Base-by-base conservation (phyloP, 2,329 filamentous ascomycete genomes). In the Pestalotiopsis sp. region DNA sequence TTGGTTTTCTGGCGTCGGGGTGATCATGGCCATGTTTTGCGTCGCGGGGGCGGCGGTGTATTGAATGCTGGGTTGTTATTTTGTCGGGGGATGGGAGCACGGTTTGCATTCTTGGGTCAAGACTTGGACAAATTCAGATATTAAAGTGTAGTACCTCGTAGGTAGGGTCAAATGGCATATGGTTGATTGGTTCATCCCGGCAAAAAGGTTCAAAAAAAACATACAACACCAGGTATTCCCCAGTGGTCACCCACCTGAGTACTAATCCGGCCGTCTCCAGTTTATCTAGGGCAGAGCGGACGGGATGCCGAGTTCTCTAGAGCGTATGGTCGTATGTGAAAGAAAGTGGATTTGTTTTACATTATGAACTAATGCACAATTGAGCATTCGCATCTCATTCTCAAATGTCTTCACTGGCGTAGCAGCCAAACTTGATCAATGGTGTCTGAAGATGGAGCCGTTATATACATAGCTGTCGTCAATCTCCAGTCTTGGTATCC, bases 11-110 rank as follows among this genome's bases (percentile, higher is more conserved):
- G 70, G 70, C 11, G 68, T 72, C 13, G 67, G 69, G 1, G 45
- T 72, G 25, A 58, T 72, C 2, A 62, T 70, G 4, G 66, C 64
- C 17, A 70, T 72, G 70, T 72, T 70, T 57, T 27, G 67, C 5
- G 2, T 66, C 23, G 67, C 69, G 1, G 70, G 69, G 4, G 45
- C 27, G 0, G 70, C 68, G 5, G 58, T 58, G 45, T 69, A 70
- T 52, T 70, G 60, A 61, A 57, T 17, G 23, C 5, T 45, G 12
- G 31, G 7, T 25, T 25, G 63, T 13, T 17, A 9, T 25, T 40
- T 14, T 38, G 25, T 7, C n/a, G 56, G 56, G 12, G n/a, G 17
- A 17, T 2, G 41, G 12, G 17, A 17, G 13, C 13, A 45, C 13
- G 41, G 17, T 45, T 45, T 14, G 41, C 17, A 1, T 45, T 45